Base-by-base conservation (phyloP, 768 basidiomycete genomes). In the Neoboletus subvelutipes region DNA sequence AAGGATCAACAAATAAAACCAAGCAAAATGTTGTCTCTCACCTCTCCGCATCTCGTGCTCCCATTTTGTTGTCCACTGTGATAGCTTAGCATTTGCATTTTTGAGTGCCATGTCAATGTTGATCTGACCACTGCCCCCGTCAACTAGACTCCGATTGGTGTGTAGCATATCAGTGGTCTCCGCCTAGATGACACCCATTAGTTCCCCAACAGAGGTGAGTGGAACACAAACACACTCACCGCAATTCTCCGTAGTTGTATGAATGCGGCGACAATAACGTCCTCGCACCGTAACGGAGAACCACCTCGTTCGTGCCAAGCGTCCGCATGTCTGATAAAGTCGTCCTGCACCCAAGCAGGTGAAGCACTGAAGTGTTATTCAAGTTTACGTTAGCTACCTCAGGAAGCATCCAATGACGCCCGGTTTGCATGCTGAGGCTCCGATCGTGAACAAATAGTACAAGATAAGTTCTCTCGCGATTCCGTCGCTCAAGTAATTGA, bases 381-480 rank as follows among this genome's bases (percentile, higher is more conserved):
- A 28, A 56, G 15, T 45, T 47, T 45, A 45, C 24, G 20, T 24
- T 49, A 59, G 22, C 36, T 60, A 80, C 79, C 75, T 92, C 91
- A 10, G 88, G 89, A 20, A 94, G 79, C 92, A 93, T 93, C 90
- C 90, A 92, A 57, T 83, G 85, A 42, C 88, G 79, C 47, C 91
- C 92, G 2, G 91, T 92, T 71, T 93, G 91, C 71, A 88, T 92
- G 73, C 86, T 88, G 45, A 93, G 78, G 65, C 87, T 90, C 52
- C 91, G 86, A 71, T 94, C 91, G 65, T 94, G 92, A 42, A 91
- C 86, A 64, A 89, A 94, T 15, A 94, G 73, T 15, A 94, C 90
- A 47, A 94, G 82, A 70, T 91, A 93, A 2, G 91, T 92, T 57
- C 91, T 82, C 73, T 94, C 92, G 60, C 88, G 80, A 65, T 93